A percentile compares a stretch with the other conserved stretches of the same genome.
Conservation (phyloP, 2,329 filamentous ascomycete species). For the Clarireedia sp. region DNA sequence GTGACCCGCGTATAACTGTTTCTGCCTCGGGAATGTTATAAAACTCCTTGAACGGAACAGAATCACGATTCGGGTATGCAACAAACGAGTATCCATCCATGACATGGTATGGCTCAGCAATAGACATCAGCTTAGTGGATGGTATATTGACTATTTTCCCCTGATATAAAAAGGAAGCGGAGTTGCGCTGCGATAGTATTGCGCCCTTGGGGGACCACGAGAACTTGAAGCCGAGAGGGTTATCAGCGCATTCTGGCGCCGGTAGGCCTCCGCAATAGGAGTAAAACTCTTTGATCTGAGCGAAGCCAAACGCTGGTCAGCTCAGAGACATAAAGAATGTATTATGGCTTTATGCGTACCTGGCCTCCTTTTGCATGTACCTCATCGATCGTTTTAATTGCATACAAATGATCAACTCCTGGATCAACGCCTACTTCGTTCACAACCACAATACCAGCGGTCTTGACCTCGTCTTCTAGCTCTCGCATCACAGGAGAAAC, state of each 20-base stretch:
- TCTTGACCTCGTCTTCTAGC: too few species aligned
- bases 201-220: too few species aligned
- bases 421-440: conserved; percentile 82
- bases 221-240: too few species aligned
- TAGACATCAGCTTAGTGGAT: neutral
- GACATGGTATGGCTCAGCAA: neutral
- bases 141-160: neutral
- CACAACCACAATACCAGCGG: conserved; percentile 76
- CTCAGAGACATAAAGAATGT: too few species aligned
- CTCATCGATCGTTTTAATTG: conserved; percentile 74
- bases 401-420: conserved; percentile 61
- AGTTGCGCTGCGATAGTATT: too few species aligned
- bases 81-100: neutral
- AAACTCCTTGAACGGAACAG: neutral
- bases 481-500: too few species aligned
- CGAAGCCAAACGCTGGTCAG: too few species aligned
- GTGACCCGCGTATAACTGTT: conserved; percentile 72
- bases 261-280: too few species aligned
- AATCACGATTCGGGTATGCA: neutral
- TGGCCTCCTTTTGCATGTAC: conserved; percentile 54
- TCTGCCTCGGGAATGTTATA: conserved; percentile 72
- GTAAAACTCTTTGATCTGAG: too few species aligned
- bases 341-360: too few species aligned
- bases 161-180: too few species aligned
- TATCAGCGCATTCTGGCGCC: too few species aligned